Base-by-base conservation (phyloP, 2,329 filamentous ascomycete genomes). In the Pseudogymnoascus verrucosus region DNA sequence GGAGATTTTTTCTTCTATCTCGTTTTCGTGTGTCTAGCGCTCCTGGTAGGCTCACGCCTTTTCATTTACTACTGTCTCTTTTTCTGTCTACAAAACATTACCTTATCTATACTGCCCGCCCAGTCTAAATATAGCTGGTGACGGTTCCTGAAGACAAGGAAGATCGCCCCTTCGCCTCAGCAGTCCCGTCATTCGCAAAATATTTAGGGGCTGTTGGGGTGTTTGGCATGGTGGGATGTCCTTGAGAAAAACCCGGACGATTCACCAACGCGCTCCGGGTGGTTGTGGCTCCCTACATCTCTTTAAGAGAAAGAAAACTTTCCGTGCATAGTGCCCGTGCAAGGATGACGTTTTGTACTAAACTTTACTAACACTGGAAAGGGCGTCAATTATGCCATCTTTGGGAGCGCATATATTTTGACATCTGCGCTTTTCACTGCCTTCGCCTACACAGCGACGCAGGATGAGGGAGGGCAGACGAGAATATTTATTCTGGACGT, bases 401-500 rank as follows among this genome's bases (percentile, higher is more conserved):
- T 87, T 28, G 70, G 69, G 16, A 78, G 80, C 61, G 77, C 78
- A 51, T 74, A 75, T 64, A 77, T 81, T 59, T 86, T 88, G 69
- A 76, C 82, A 16, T 75, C 77, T 70, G 89, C 89, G 11, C 81
- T 99, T 62, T 87, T 89, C 62, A 79, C 96, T 65, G 91, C 92
- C 42, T 83, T 96, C 72, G 81, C 80, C 69, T 97, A 97, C 74
- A 96, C 92, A 5, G 90, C 86, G 68, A 87, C 88, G 1, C 92
- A 96, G 75, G 93, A 96, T 71, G 90, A 93, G 73, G 90, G 90
- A 61, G 80, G 81, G 69, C 89, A 89, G 73, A 84, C 89, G 5
- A 88, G 82, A 63, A 93, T 96, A 74, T 90, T 92, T 78, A 84
- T 98, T 72, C 77, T 97, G 69, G 89, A 85, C 40, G 89, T 98